Evolutionary conservation across 306 rosid species (phyloP), one percentile per base, ranked within the genome.

Genomic region (Prunus persica): DNA sequence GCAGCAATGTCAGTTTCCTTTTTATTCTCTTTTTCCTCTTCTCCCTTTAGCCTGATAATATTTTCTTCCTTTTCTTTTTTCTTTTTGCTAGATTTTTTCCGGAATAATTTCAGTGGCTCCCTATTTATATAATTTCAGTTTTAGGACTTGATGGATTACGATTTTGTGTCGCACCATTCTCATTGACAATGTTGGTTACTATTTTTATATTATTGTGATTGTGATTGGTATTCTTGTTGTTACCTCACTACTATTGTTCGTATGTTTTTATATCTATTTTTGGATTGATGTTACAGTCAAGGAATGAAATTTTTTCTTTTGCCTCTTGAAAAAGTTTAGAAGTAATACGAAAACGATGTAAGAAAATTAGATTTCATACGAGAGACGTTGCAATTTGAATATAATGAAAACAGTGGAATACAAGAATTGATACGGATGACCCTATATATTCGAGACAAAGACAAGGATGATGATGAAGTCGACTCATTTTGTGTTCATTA

Each of bases 1-100:
- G 99, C 60, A 95, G 96, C 83, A 95, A 95, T 92, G 99, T 95
- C 57, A 81, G 92, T 77, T 74, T 62, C 11, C 12, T 16, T 22
- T 54, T 54, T 34, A 41, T 32, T 67, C n/a, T 65, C 19, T 84
- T 68, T 5, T 51, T 61, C 19, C 67, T 65, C 32, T 63, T 11
- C 71, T 61, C 54, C 20, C 15, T 5, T 22, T 50, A 16, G 32
- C 10, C 20, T 27, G 43, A 32, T 62, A 8, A 2, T 6, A 32
- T 18, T 8, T 34, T 34, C 65, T 49, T 27, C 3, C 16, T 60
- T 13, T 56, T 68, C 27, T 1, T 19, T 57, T 19, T 25, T 8
- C 2, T 51, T 41, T 74, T 13, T 16, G 61, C 65, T 45, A 30
- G 20, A 43, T 45, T 52, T 5, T 18, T 72, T 20, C 14, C 30